Evolutionary conservation across 192 early-diverging fungal genomes (phyloP).

Genomic region (Dispira simplex): DNA sequence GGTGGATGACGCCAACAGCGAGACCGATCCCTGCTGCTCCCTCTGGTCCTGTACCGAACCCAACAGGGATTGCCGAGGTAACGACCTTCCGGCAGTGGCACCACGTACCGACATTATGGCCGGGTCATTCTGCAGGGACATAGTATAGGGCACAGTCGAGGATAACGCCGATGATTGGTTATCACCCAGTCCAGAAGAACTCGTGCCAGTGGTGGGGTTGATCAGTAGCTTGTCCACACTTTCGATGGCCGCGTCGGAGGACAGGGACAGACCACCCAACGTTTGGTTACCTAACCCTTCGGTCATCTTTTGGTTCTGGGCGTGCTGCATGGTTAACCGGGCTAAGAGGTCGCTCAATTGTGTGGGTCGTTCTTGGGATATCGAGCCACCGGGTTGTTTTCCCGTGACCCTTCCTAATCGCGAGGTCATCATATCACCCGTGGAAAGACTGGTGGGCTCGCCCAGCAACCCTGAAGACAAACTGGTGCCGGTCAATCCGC

Average conservation of each 20-base stretch:
- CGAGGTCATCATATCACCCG: not conserved
- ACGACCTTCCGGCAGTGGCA: no score
- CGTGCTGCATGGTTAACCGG: not conserved
- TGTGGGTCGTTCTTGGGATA: not conserved
- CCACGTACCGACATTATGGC: conserved; percentile 8
- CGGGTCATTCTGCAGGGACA: no score
- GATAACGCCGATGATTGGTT: no score
- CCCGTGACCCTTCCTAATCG: not conserved
- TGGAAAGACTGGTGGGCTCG: not conserved
- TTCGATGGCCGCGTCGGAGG: not conserved
- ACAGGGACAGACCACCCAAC: not conserved
- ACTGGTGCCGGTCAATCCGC: not conserved
- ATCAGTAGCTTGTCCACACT: conserved; percentile 1
- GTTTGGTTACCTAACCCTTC: not conserved
- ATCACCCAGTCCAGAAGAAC: not conserved
- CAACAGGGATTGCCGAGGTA: no score
- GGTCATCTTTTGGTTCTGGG: not conserved
- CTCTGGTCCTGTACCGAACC: no score
- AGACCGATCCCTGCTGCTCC: no score
- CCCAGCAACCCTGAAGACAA: conserved; percentile 1
- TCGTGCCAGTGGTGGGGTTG: not conserved
- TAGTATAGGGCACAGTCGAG: no score
- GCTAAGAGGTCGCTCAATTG: conserved; percentile 3
- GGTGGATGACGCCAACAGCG: no score
- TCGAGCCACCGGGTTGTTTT: not conserved